Percentiles rank a stretch among this genome's conserved stretches.
Evolutionary conservation across 169 alveolate genomes (phyloP).

Genomic region (Eimeria sp.): DNA sequence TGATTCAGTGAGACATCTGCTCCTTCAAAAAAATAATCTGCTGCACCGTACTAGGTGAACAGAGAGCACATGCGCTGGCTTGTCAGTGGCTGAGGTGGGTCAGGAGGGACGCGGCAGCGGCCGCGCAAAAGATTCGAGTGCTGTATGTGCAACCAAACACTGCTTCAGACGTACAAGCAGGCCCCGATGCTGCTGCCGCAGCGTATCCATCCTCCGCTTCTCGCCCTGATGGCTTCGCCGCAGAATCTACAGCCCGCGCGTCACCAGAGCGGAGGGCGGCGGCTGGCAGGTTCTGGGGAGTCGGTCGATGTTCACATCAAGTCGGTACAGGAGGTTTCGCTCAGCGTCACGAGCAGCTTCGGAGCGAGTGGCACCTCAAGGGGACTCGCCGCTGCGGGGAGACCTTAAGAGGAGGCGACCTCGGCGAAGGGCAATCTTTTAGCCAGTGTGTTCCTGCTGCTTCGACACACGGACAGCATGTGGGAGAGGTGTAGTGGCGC

Average conservation of each 20-base stretch:
- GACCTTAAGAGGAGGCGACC: constrained; percentile 5
- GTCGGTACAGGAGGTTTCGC: background rate
- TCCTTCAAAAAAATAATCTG: constrained; percentile 56
- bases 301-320: constrained; percentile 22
- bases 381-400: constrained; percentile 53
- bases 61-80: constrained; percentile 54
- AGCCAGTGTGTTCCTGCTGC: background rate
- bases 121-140: background rate
- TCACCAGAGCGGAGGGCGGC: constrained; percentile 19
- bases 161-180: constrained; percentile 12
- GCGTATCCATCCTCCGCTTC: background rate
- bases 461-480: constrained; percentile 3
- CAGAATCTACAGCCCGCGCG: background rate
- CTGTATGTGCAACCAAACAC: background rate
- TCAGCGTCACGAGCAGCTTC: constrained; percentile 27
- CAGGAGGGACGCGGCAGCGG: background rate
- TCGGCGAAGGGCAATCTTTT: background rate
- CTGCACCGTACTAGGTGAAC: constrained; percentile 52
- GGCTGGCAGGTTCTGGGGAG: constrained; percentile 14
- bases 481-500: background rate
- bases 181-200: background rate
- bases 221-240: background rate
- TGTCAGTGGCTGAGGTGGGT: constrained; percentile 75
- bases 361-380: constrained; percentile 35
- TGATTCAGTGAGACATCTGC: constrained; percentile 35